Evolutionary conservation across 768 basidiomycete genomes (phyloP), one percentile per base, ranked within the genome.

Genomic region (Termitomyces bulborhizus): DNA sequence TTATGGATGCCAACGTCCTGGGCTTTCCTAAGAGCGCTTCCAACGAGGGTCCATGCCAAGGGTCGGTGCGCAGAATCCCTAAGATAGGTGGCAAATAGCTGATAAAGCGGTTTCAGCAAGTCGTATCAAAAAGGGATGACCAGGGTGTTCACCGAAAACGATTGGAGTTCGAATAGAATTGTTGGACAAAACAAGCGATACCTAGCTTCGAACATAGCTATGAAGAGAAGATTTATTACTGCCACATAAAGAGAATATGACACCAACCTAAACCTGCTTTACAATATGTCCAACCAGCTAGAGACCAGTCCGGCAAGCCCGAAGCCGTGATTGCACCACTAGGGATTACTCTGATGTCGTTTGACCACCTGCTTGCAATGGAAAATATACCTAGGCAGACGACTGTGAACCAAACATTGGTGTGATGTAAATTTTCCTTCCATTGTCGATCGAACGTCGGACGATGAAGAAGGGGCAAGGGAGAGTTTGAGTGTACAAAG

Each of bases 1-100:
- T 84, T 76, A 62, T 93, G 91, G 6, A 84, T 85, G 26, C 91
- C 91, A 3, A 89, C 76, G 60, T 93, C 90, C 67, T 87, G 80
- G 27, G 81, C 81, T 64, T 87, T 88, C 46, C 76, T 82, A 45
- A 77, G 69, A 24, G 73, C 90, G 53, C 73, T 73, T 57, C 74
- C 82, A 55, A 76, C 66, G 56, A 82, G 66, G 31, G 78, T 62
- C 85, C 87, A 87, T 18, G 75, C 74, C 3, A 75, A 71, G 8
- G 81, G 72, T 51, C 76, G 72, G 44, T 73, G 73, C n/a, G 68
- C 66, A 1, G 78, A 79, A 42, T 77, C 78, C 40, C 76, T 72
- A 46, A 82, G 67, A 64, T 80, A 88, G 65, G 80, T 73, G n/a
- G 73, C 75, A 58, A 81, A 69, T 12, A 84, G 66, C 83, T 84